Conservation (phyloP, 495 filamentous ascomycete genomes). For the Hypoxylon intermedium region DNA sequence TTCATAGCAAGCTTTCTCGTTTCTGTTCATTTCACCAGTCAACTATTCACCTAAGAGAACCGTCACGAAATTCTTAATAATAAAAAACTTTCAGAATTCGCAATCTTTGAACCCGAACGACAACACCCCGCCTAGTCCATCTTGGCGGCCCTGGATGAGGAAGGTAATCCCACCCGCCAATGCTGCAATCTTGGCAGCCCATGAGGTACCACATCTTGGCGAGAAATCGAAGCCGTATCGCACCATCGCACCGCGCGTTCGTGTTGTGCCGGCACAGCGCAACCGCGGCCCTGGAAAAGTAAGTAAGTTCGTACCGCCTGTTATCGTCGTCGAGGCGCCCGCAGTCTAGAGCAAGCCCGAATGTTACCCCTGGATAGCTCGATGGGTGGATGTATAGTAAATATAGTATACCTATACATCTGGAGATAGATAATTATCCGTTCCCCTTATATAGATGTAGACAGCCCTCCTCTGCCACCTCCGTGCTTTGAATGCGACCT, state of each 20-base stretch:
- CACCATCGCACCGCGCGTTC: not conserved
- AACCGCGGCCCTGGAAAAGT: too few relatives aligned
- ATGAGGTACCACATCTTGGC: slow-evolving; percentile 32
- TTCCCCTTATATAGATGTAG: not conserved
- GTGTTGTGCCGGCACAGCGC: too few relatives aligned
- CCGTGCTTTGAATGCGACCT: not conserved
- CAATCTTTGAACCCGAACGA: slow-evolving; percentile 19
- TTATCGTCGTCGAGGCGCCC: not conserved
- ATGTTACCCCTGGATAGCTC: slow-evolving; percentile 4
- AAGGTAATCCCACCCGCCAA: slow-evolving; percentile 21
- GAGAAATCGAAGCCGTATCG: slow-evolving; percentile 13
- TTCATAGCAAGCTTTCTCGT: too few relatives aligned
- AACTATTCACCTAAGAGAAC: not conserved
- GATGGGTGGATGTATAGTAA: not conserved
- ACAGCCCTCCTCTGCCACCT: too few relatives aligned
- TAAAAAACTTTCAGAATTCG: slow-evolving; percentile 1
- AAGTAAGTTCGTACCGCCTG: too few relatives aligned
- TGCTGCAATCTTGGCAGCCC: slow-evolving; percentile 10
- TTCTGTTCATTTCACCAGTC: too few relatives aligned
- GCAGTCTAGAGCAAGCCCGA: not conserved
- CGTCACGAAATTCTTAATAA: not conserved
- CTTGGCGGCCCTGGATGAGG: slow-evolving; percentile 32
- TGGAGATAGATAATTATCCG: not conserved
- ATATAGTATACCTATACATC: not conserved
- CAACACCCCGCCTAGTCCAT: slow-evolving; percentile 14